Conservation (phyloP, 352 stramenopile genomes). For the Phytophthora sp. region DNA sequence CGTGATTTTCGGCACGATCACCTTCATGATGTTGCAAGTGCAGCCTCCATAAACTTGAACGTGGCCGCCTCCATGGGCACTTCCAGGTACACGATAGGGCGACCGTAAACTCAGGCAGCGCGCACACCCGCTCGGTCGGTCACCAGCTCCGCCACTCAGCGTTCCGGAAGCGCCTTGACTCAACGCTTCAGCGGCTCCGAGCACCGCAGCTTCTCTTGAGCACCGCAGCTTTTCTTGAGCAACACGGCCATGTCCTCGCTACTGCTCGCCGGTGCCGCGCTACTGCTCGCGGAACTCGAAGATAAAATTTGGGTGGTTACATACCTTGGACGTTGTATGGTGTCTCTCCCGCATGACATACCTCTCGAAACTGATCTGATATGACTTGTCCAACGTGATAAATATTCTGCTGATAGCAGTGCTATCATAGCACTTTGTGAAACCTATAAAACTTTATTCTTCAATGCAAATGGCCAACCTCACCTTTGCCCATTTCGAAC, state of each 20-base stretch:
- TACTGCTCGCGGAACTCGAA: slow-evolving; percentile 16
- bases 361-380: slow-evolving; percentile 10
- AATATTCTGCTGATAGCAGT: too few species aligned
- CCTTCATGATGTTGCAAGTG: slow-evolving; percentile 74
- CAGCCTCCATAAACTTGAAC: slow-evolving; percentile 45
- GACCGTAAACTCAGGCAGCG: slow-evolving; percentile 57
- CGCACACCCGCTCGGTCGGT: slow-evolving; percentile 52
- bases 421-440: too few species aligned
- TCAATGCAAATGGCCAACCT: too few species aligned
- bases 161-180: slow-evolving; percentile 48
- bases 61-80: slow-evolving; percentile 87
- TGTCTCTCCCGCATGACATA: too few species aligned
- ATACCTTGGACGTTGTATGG: slow-evolving; percentile 10
- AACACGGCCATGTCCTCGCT: slow-evolving; percentile 35
- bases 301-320: background rate
- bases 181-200: slow-evolving; percentile 53
- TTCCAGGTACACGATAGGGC: slow-evolving; percentile 81
- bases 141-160: slow-evolving; percentile 54
- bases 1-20: slow-evolving; percentile 91
- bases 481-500: too few species aligned
- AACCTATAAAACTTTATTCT: too few species aligned
- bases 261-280: background rate
- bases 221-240: slow-evolving; percentile 70
- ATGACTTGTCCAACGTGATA: slow-evolving; percentile 3
- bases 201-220: slow-evolving; percentile 62